Base-by-base conservation (phyloP, 2,329 filamentous ascomycete species). In the Cladophialophora psammophila region DNA sequence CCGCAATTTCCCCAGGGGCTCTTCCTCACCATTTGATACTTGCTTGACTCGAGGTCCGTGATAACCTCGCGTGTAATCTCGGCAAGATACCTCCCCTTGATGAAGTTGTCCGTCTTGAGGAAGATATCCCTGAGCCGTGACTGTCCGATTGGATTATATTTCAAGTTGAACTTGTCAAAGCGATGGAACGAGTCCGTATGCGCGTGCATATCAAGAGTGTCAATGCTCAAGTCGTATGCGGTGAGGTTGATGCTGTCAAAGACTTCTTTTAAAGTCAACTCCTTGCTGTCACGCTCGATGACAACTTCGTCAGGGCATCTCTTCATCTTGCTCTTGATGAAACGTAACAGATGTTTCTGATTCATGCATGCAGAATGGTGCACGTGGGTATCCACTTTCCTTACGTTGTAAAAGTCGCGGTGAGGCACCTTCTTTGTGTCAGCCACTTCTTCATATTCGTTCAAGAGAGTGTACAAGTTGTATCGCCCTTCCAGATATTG, bases 271-370 rank as follows among this genome's bases (percentile, higher is more conserved):
- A 99, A 81, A 0, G 95, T 98, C 73, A 99, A 83, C 78, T 96
- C 88, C 78, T 94, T 96, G 67, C 91, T 94, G 78, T 99, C 95
- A 76, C 95, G 88, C 78, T 89, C 96, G 53, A 99, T 86, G 6
- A 99, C 95, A 36, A 95, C 88, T 80, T 99, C 95, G 75, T 98
- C 92, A 0, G 94, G 93, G 18, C 88, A 95, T 80, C 97, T 99
- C 86, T 97, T 98, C 93, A 99, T 97, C 82, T 99, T 99, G 80
- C 93, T 97, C 81, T 99, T 99, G 83, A 99, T 99, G 80, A 99
- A 99, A 63, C 95, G 92, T 68, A 99, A 83, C 65, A 99, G 82
- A 85, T 99, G 95, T 81, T 99, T 99, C 80, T 99, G 95, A 77
- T 99, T 99, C 95, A 99, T 99, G 78, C 95, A 99, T 31, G 95